A percentile compares a stretch with the other conserved stretches of the same genome.
Conservation (phyloP, 805 yeast genomes). For the Wickerhamiella galacta region DNA sequence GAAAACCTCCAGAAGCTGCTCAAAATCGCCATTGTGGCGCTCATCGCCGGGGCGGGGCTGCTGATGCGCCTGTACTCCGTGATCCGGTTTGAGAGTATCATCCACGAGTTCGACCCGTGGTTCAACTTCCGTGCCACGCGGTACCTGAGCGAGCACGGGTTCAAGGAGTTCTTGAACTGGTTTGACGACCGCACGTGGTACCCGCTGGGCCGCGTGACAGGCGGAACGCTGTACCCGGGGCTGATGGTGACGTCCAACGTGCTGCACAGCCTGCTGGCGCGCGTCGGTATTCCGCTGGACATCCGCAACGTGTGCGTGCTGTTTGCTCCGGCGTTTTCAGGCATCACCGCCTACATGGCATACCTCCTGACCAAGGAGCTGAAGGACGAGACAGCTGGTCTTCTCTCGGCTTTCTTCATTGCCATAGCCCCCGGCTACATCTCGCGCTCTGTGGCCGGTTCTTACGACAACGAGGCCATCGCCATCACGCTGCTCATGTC, state of each 20-base stretch:
- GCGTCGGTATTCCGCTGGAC: constrained; percentile 68
- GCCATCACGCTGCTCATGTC: constrained; percentile 93
- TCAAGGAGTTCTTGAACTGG: constrained; percentile 90
- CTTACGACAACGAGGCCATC: constrained; percentile 97
- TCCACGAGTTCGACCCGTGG: constrained; percentile 69
- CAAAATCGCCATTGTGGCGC: constrained; percentile 48
- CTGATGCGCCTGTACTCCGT: constrained; percentile 91
- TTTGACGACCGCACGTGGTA: constrained; percentile 98
- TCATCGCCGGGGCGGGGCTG: constrained; percentile 81
- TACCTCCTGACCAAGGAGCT: constrained; percentile 77
- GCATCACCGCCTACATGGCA: constrained; percentile 79
- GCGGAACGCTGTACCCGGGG: constrained; percentile 97
- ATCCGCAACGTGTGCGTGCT: constrained; percentile 91
- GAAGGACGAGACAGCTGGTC: constrained; percentile 78
- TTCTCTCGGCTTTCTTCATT: constrained; percentile 84
- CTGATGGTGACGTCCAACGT: constrained; percentile 94
- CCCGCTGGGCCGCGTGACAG: constrained; percentile 96
- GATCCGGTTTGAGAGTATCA: constrained; percentile 85
- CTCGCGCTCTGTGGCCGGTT: constrained; percentile 95
- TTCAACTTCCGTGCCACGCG: constrained; percentile 88
- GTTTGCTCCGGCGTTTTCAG: constrained; percentile 92
- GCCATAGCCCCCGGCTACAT: constrained; percentile 98
- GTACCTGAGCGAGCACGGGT: constrained; percentile 67
- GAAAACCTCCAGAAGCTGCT: constrained; percentile 25
- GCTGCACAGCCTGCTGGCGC: constrained; percentile 55